Base-by-base conservation (phyloP, 2,329 filamentous ascomycete species). In the Diaporthe australafricana region DNA sequence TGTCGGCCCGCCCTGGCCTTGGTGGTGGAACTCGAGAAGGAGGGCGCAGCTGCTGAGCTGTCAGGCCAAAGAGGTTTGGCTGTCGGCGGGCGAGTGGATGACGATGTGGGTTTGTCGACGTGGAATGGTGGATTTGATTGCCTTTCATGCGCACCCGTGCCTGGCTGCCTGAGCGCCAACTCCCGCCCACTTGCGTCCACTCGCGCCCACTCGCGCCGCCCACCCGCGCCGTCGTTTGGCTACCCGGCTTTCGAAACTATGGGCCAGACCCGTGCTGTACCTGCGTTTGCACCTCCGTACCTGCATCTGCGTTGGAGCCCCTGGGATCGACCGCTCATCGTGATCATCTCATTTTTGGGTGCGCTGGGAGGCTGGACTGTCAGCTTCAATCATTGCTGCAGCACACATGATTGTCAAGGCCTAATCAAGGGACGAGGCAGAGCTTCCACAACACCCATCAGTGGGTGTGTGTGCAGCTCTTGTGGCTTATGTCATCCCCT, bases 1-100 rank as follows among this genome's bases (percentile, higher is more conserved):
- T 65, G 60, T 50, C 60, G 60, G 60, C 42, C 60, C 60, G 60
- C 38, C 60, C 7, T 50, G 42, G 60, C 60, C 42, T 65, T 65
- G 60, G 16, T 22, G 42, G 60, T 50, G 45, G 60, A 12, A 20
- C 60, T 38, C 27, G 16, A 12, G 30, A 65, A 27, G 30, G n/a
- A 42, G 20, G 60, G 60, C 60, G 60, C 60, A 50, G 60, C 45
- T 65, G 45, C n/a, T 50, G 60, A 63, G 27, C 27, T 48, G 60
- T 48, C 42, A 63, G 60, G 60, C 60, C 60, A 40, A n/a, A 48
- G 57, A 16, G 27, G n/a, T n/a, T n/a, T 63, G 9, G 57, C 7
- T 12, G 30, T 48, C 27, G 57, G 45, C 42, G 57, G 42, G 6
- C 14, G n/a, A 11, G 57, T 48, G 56, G 22, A 35, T 22, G 22